These are phyloP conservation scores for Russula sp. DNA, from an alignment of 768 basidiomycete species.

Conservation along the genomic window DNA sequence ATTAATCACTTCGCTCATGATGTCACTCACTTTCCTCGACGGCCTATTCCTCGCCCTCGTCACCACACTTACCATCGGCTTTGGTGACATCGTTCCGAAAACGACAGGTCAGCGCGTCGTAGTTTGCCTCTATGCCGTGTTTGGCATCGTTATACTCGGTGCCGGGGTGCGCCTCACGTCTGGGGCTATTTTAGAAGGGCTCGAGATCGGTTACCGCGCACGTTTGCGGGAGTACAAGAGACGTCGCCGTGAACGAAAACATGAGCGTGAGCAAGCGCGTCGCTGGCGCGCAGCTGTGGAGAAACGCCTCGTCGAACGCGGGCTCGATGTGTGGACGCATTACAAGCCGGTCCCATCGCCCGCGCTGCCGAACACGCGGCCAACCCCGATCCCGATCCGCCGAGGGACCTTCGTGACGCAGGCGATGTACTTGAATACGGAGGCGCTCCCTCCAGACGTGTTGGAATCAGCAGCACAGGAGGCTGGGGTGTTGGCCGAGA, in stretches of 20 bases:
- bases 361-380: conserved; percentile 3
- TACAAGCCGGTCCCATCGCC: conserved; percentile 20
- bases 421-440: conserved; percentile 56
- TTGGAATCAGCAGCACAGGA: conserved; percentile 61
- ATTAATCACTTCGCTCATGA: conserved; percentile 47
- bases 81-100: conserved; percentile 66
- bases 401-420: conserved; percentile 27
- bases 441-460: conserved; percentile 48
- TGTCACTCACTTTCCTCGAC: conserved; percentile 58
- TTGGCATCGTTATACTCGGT: conserved; percentile 55
- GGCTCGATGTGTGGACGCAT: conserved; percentile 49
- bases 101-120: conserved; percentile 51
- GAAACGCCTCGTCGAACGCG: conserved; percentile 50
- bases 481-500: conserved; percentile 54
- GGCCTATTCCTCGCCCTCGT: conserved; percentile 74
- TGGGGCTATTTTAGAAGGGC: conserved; percentile 67
- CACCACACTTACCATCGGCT: conserved; percentile 62
- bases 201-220: conserved; percentile 57
- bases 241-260: conserved; percentile 39
- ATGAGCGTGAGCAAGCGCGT: conserved; percentile 40
- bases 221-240: conserved; percentile 45
- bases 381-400: conserved; percentile 19
- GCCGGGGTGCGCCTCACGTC: conserved; percentile 32
- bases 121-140: conserved; percentile 48
- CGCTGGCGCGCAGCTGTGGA: conserved; percentile 61